Conservation (phyloP, 306 rosid genomes). For the Begonia peltatifolia region DNA sequence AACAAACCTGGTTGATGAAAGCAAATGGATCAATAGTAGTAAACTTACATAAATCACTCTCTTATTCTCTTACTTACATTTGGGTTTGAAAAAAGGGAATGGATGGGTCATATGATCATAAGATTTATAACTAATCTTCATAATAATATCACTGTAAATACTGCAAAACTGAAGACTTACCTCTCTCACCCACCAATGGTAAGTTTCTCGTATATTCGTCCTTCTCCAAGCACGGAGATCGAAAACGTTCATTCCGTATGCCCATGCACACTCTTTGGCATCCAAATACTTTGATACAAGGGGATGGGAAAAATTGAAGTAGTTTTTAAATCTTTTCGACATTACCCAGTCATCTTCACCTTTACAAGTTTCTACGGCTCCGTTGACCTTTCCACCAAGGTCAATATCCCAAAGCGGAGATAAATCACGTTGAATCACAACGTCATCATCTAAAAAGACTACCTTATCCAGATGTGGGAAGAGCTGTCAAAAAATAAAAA, state of each 20-base stretch:
- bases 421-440: constrained; percentile 79
- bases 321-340: constrained; percentile 78
- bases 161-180: constrained; percentile 16
- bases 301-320: constrained; percentile 93
- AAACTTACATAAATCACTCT: no score
- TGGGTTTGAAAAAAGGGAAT: no score
- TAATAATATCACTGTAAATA: no score
- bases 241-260: constrained; percentile 91
- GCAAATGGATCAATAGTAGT: no score
- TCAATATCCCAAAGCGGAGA: constrained; percentile 87
- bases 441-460: constrained; percentile 80
- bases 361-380: constrained; percentile 98
- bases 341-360: constrained; percentile 92
- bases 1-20: no score
- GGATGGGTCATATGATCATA: no score
- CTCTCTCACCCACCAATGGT: constrained; percentile 90
- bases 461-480: constrained; percentile 89
- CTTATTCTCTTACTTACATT: no score
- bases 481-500: constrained; percentile 32
- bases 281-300: constrained; percentile 49
- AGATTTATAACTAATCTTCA: no score
- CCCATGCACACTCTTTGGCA: constrained; percentile 96
- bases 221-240: constrained; percentile 75
- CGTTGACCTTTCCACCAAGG: constrained; percentile 77
- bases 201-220: constrained; percentile 64